Conservation (phyloP, 805 yeast genomes). For the Myxozyma mucilagina region DNA sequence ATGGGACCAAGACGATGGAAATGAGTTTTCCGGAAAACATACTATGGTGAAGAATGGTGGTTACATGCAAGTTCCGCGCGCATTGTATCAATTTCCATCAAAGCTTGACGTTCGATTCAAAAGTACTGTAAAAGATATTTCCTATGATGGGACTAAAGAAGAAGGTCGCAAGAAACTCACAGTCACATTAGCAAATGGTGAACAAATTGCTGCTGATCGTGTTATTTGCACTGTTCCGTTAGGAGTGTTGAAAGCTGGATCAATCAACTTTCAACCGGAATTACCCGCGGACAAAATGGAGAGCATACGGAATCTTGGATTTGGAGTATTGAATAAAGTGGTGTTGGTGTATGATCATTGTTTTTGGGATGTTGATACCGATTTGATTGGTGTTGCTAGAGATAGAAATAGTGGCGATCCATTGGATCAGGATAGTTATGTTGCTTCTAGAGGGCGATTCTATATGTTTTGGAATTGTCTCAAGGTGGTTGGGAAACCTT, state of each 20-base stretch:
- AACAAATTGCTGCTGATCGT: conserved; percentile 44
- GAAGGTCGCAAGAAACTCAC: conserved; percentile 11
- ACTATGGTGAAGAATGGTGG: conserved; percentile 43
- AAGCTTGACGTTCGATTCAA: conserved; percentile 46
- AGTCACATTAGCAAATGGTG: conserved; percentile 44
- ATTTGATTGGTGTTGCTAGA: conserved; percentile 39
- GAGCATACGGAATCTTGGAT: conserved; percentile 44
- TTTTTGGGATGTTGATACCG: conserved; percentile 44
- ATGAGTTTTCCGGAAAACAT: conserved; percentile 45
- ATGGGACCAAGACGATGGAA: conserved; percentile 48
- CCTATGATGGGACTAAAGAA: conserved; percentile 40
- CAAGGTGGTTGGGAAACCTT: conserved; percentile 41
- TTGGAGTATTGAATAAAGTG: conserved; percentile 45
- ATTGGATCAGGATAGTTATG: conserved; percentile 31
- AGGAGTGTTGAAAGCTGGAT: conserved; percentile 44
- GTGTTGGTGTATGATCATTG: conserved; percentile 42
- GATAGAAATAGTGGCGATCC: conserved; percentile 33
- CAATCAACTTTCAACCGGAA: conserved; percentile 45
- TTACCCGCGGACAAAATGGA: conserved; percentile 45
- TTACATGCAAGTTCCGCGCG: conserved; percentile 41
- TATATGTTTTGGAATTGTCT: conserved; percentile 45
- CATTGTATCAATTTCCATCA: conserved; percentile 43
- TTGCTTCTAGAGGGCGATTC: conserved; percentile 41
- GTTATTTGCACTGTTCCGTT: conserved; percentile 45
- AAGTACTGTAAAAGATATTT: conserved; percentile 43